Base-by-base conservation (phyloP, 768 basidiomycete species). In the Cantharellus anzutake region DNA sequence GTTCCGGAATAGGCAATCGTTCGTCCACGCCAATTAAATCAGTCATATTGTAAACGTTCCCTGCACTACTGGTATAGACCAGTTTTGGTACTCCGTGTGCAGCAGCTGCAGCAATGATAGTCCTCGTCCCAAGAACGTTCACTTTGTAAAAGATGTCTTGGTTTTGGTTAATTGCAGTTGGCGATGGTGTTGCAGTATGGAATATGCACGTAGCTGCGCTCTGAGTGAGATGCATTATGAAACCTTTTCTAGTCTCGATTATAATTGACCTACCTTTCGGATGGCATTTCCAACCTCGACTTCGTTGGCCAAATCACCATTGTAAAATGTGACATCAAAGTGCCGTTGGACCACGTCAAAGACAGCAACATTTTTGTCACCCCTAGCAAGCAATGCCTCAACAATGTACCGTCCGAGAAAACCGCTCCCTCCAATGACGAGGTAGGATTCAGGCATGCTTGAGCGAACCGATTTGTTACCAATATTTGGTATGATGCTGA, bases 291-390 rank as follows among this genome's bases (percentile, higher is more conserved):
- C 73, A 29, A 98, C 78, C 64, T 83, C 77, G 1, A 77, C 78
- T 61, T 86, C 74, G 68, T 85, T 82, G 60, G 83, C 85, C 63
- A 98, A 85, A 71, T 98, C 89, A 29, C 84, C 92, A 51, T 87
- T 78, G 72, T 84, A 90, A 71, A 96, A 98, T 0, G 84, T 79
- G 37, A 85, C 81, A 68, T 74, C 73, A 65, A 86, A 79, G 68
- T 94, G 83, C 60, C 89, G 78, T 71, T 96, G 91, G 2, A 93
- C 90, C 61, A 96, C 79, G 73, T 97, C 94, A 68, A 97, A 86
- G 3, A 86, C 84, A 0, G 85, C 79, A 16, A 97, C 89, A 42
- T 77, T 72, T 3, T 68, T 66, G 72, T 88, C 86, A 3, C 81
- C 85, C 52, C 93, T 78, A 29, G 79, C 82, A 39, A 86, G 69